These are phyloP conservation scores for Isatis tinctoria DNA, from an alignment of 345 rosid genomes.

Conservation along the genomic window DNA sequence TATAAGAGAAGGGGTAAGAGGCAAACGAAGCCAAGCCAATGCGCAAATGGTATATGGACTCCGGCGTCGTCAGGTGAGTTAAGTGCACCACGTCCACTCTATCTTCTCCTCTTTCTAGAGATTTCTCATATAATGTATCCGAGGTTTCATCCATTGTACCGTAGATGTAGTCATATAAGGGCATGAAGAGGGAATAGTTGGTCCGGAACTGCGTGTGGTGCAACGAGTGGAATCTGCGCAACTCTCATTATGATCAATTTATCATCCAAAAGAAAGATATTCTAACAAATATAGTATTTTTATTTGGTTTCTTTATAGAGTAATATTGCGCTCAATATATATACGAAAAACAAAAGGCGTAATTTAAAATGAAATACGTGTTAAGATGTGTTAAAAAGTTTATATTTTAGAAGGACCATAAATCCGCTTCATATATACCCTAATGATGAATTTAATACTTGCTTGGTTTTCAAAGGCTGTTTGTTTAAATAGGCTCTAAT, in stretches of 20 bases:
- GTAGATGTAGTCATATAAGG: constrained; percentile 53
- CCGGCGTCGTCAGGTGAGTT: constrained; percentile 54
- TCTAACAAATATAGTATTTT: background rate
- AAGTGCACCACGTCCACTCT: constrained; percentile 57
- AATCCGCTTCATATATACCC: background rate
- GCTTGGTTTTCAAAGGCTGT: background rate
- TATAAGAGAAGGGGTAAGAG: constrained; percentile 42
- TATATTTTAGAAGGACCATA: background rate
- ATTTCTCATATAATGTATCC: constrained; percentile 35
- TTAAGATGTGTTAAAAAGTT: background rate
- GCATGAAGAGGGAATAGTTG: constrained; percentile 65
- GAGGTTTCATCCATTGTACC: constrained; percentile 42
- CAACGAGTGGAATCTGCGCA: constrained; percentile 52
- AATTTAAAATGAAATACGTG: too few species aligned
- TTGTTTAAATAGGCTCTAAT: background rate
- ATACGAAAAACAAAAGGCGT: background rate
- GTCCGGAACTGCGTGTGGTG: constrained; percentile 69
- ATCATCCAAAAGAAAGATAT: background rate
- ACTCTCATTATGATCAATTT: background rate
- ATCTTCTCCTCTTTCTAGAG: constrained; percentile 46
- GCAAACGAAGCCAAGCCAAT: constrained; percentile 60
- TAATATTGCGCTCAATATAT: background rate
- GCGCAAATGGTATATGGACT: constrained; percentile 60
- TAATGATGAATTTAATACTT: background rate
- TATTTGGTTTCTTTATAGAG: background rate